Conservation (phyloP, 2,329 filamentous ascomycete genomes). For the Onygenales sp. region DNA sequence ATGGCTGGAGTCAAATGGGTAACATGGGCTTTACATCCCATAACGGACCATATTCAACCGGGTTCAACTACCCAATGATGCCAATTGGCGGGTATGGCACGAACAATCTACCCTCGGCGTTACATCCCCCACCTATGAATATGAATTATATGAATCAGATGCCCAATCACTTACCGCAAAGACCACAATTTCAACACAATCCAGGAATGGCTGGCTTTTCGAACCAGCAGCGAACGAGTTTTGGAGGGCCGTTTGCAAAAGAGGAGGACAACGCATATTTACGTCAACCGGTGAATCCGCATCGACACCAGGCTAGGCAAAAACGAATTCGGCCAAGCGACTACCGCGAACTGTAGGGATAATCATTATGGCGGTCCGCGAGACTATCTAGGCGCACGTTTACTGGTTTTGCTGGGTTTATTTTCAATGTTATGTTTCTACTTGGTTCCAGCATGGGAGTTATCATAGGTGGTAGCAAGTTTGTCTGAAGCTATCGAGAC, state of each 20-base stretch:
- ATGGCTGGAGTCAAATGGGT: slow-evolving; percentile 37
- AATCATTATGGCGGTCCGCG: not conserved
- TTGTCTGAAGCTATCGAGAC: too few relatives aligned
- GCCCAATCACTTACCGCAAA: slow-evolving; percentile 19
- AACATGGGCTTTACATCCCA: slow-evolving; percentile 24
- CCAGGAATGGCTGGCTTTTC: slow-evolving; percentile 37
- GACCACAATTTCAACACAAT: slow-evolving; percentile 22
- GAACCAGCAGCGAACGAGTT: slow-evolving; percentile 49
- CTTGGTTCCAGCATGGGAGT: not conserved
- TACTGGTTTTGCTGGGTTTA: not conserved
- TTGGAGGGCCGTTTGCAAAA: slow-evolving; percentile 46
- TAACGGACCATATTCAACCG: slow-evolving; percentile 7
- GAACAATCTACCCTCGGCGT: slow-evolving; percentile 27
- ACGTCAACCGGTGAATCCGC: slow-evolving; percentile 88
- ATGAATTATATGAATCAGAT: slow-evolving; percentile 29
- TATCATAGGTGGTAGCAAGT: too few relatives aligned
- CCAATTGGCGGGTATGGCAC: slow-evolving; percentile 22
- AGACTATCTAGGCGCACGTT: not conserved
- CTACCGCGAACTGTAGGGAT: slow-evolving; percentile 65
- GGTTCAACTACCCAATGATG: slow-evolving; percentile 17
- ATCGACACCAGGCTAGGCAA: slow-evolving; percentile 75
- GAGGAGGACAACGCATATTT: slow-evolving; percentile 89
- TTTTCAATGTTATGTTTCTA: not conserved
- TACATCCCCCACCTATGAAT: slow-evolving; percentile 22
- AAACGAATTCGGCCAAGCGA: slow-evolving; percentile 77